phyloP scores from a whole-genome alignment of 2,329 filamentous ascomycete genomes.

The Colletotrichum gigasporum region DNA sequence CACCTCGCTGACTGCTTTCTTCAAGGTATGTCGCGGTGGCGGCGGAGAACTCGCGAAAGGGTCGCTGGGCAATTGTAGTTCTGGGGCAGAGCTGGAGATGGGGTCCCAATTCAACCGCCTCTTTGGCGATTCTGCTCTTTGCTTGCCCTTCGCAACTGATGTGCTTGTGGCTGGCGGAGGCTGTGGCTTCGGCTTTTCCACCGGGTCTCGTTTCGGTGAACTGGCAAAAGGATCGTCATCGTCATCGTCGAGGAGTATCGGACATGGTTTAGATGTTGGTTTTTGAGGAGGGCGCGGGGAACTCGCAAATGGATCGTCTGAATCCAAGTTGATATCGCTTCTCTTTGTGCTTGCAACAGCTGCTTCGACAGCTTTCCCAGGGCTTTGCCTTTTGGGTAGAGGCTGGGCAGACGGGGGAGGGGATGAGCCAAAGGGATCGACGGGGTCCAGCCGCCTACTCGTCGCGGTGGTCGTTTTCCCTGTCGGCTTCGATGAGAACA shows the following conservation, averaged over 20 bases:
- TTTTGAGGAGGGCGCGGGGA: conserved; percentile 31
- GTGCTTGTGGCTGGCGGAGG: not conserved
- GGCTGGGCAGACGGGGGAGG: conserved; percentile 27
- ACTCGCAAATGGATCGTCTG: conserved; percentile 36
- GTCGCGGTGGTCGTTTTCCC: not conserved
- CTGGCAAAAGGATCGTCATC: conserved; percentile 12
- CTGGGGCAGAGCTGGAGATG: conserved; percentile 63
- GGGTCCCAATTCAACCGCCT: conserved; percentile 54
- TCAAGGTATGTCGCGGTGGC: not conserved
- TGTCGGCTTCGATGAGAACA: not conserved
- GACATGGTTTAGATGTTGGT: not conserved
- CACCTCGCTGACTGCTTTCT: conserved; percentile 32
- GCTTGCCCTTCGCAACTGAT: conserved; percentile 1
- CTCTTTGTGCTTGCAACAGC: not conserved
- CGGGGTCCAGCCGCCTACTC: not conserved
- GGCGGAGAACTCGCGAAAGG: conserved; percentile 28
- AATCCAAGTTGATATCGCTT: not conserved
- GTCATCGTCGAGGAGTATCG: conserved; percentile 13
- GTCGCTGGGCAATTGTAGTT: conserved; percentile 34
- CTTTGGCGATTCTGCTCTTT: conserved; percentile 33
- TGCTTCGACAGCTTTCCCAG: conserved; percentile 33
- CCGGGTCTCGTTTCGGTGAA: not conserved
- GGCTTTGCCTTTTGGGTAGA: conserved; percentile 30
- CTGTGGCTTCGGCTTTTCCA: not conserved
- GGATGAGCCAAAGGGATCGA: conserved; percentile 37